Conservation (phyloP, 805 yeast genomes). For the Metschnikowia arizonensis region DNA sequence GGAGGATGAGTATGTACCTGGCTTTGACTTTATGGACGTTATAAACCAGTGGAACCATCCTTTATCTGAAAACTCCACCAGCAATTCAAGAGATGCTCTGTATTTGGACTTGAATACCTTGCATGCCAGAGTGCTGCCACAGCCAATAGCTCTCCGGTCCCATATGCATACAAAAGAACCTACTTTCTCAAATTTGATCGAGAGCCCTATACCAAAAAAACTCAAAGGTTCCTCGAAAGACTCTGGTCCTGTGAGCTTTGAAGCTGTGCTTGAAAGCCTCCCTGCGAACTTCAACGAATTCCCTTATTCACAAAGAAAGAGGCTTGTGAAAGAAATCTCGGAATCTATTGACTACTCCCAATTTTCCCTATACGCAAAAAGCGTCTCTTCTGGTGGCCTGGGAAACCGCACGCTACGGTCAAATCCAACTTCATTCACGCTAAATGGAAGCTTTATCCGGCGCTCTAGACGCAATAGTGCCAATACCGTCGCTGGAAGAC, state of each 20-base stretch:
- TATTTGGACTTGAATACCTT: conserved; percentile 39
- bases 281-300: conserved; percentile 46
- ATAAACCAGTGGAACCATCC: conserved; percentile 54
- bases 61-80: conserved; percentile 11
- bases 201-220: conserved; percentile 22
- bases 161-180: conserved; percentile 10
- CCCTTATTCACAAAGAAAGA: conserved; percentile 60
- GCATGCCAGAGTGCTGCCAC: conserved; percentile 44
- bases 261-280: conserved; percentile 33
- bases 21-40: conserved; percentile 52
- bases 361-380: conserved; percentile 39
- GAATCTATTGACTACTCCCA: conserved; percentile 42
- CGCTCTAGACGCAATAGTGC: conserved; percentile 29
- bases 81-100: conserved; percentile 32
- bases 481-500: conserved; percentile 40
- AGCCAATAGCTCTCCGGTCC: conserved; percentile 29
- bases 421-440: conserved; percentile 13
- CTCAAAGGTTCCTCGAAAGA: conserved; percentile 21
- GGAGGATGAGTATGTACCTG: conserved; percentile 77
- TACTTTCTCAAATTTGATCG: conserved; percentile 9
- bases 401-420: conserved; percentile 19
- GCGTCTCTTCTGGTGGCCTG: conserved; percentile 25
- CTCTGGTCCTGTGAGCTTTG: conserved; percentile 36
- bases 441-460: conserved; percentile 29
- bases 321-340: conserved; percentile 35